Conservation (phyloP, 2,329 filamentous ascomycete genomes). For the Aureobasidium sp. region DNA sequence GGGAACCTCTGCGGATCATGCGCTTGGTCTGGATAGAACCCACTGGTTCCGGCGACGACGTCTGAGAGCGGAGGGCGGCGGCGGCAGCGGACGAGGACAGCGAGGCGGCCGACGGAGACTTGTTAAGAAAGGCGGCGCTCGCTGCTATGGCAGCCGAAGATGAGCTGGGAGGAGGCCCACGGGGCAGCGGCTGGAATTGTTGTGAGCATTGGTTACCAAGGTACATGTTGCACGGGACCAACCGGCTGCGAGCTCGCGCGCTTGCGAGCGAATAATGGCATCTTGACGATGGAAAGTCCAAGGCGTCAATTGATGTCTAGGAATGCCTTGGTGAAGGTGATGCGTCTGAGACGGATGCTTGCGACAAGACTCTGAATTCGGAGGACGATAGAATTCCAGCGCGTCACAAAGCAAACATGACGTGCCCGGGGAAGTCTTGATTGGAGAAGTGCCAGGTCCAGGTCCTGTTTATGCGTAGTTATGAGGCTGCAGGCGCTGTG, state of each 20-base stretch:
- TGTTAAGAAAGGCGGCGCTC: slow-evolving; percentile 69
- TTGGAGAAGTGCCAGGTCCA: not conserved
- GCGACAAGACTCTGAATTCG: not conserved
- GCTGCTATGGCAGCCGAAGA: slow-evolving; percentile 68
- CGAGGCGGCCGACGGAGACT: slow-evolving; percentile 54
- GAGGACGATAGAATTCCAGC: not conserved
- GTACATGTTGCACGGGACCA: slow-evolving; percentile 22
- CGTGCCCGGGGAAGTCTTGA: slow-evolving; percentile 2
- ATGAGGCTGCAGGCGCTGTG: not conserved
- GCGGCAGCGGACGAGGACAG: slow-evolving; percentile 83
- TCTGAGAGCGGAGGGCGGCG: slow-evolving; percentile 71
- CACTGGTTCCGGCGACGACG: slow-evolving; percentile 71
- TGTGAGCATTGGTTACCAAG: not conserved
- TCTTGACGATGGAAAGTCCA: not conserved
- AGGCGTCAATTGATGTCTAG: not conserved
- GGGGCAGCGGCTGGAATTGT: not conserved
- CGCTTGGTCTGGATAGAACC: slow-evolving; percentile 83
- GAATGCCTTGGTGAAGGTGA: slow-evolving; percentile 14
- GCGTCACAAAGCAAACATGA: slow-evolving; percentile 13
- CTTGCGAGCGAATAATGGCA: slow-evolving; percentile 26
- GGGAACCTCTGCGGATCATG: slow-evolving; percentile 65
- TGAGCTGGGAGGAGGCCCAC: slow-evolving; percentile 54
- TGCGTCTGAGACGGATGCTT: not conserved
- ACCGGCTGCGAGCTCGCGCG: slow-evolving; percentile 25
- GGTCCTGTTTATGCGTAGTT: not conserved